Evolutionary conservation across 2,329 filamentous ascomycete genomes (phyloP).

Genomic region (Monosporascus sp.): DNA sequence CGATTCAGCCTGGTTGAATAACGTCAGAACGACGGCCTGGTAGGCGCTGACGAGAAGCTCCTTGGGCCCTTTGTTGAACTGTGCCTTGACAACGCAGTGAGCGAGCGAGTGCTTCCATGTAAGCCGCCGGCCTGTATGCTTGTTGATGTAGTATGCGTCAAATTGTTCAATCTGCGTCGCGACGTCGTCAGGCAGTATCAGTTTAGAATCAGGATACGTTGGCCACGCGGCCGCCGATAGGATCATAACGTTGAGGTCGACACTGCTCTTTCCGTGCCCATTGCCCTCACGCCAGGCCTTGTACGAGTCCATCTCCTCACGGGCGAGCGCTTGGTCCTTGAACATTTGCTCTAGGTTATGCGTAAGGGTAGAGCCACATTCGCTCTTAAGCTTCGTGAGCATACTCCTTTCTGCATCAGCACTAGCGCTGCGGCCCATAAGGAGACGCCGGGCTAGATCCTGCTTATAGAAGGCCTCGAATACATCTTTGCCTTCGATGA

Average conservation of each 20-base stretch:
- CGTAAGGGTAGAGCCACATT: slow-evolving; percentile 91
- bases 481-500: slow-evolving; percentile 93
- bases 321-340: slow-evolving; percentile 90
- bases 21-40: slow-evolving; percentile 82
- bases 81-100: slow-evolving; percentile 78
- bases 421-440: slow-evolving; percentile 90
- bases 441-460: slow-evolving; percentile 79
- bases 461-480: slow-evolving; percentile 99
- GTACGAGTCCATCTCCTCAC: slow-evolving; percentile 90
- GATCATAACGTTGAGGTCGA: slow-evolving; percentile 82
- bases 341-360: slow-evolving; percentile 99
- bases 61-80: slow-evolving; percentile 74
- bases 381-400: slow-evolving; percentile 83
- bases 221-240: slow-evolving; percentile 93
- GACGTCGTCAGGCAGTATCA: slow-evolving; percentile 72
- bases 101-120: slow-evolving; percentile 92
- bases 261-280: slow-evolving; percentile 36
- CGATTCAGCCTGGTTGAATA: slow-evolving; percentile 71
- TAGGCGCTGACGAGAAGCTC: slow-evolving; percentile 88
- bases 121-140: slow-evolving; percentile 81
- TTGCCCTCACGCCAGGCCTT: slow-evolving; percentile 57
- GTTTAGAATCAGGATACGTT: slow-evolving; percentile 68
- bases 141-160: slow-evolving; percentile 78
- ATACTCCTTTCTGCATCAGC: slow-evolving; percentile 95
- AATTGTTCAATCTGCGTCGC: slow-evolving; percentile 74